Base-by-base conservation (phyloP, 176 grass and related monocot genomes). In the Rhynchospora tenuis region DNA sequence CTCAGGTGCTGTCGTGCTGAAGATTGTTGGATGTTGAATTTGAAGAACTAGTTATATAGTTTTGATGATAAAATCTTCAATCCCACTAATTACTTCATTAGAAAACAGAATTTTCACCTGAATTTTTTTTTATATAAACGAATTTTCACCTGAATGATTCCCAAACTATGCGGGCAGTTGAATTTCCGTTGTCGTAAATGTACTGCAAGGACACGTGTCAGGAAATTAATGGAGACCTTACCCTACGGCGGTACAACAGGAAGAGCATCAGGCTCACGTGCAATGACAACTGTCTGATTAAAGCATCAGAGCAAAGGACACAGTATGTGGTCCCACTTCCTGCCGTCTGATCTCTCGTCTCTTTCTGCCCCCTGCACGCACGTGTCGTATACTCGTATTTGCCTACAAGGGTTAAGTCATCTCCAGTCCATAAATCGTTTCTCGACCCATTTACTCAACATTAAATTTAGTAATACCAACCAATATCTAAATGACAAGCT, bases 351-450 rank as follows among this genome's bases (percentile, higher is more conserved):
- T 79, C 51, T 8, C 27, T 58, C 54, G 54, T 79, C 76, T 79
- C 51, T 79, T 79, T 79, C 54, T 79, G 76, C 60, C 54, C 12
- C 76, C 76, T 79, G 23, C 2, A 5, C 28, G 27, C 46, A 79
- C 76, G 76, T 79, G 76, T 79, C 76, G 31, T 19, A 79, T 79
- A 17, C 22, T 79, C 76, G 31, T 19, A 79, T 79, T 43, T 43
- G 54, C 47, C 45, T 45, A 52, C 0, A 14, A 46, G 17, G 29
- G 9, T 6, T 11, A 2, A 17, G 7, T 50, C 23, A 45, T 77
- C 46, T 77, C 73, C 20, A 77, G 73, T 48, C 44, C 19, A 4
- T 5, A 14, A 73, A 48, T 2, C 13, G 19, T 58, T 20, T 38
- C 33, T 38, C 3, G 3, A 38, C 33, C 33, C 33, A 38, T 38